phyloP scores from a whole-genome alignment of 176 grass and related monocot species.

The Musa acuminata region DNA sequence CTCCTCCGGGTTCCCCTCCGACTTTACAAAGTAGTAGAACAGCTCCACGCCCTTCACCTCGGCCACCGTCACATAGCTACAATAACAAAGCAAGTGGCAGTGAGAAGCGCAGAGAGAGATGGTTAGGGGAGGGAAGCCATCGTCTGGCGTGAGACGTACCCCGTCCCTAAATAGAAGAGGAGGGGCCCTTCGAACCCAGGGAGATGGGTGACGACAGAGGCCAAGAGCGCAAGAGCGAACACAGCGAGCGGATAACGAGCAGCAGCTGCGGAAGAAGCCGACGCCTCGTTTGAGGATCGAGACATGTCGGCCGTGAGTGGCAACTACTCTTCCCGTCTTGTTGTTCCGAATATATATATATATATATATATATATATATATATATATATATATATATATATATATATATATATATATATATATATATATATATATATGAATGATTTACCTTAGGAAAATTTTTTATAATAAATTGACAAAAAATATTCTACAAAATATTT shows the following conservation, averaged over 20 bases:
- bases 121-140: too few species aligned
- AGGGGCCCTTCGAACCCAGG: constrained; percentile 36
- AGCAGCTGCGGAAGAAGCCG: background rate
- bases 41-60: constrained; percentile 34
- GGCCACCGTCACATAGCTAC: constrained; percentile 39
- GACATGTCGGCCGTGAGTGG: too few species aligned
- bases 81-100: background rate
- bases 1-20: constrained; percentile 32
- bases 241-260: background rate
- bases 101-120: background rate
- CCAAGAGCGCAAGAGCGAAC: background rate
- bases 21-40: constrained; percentile 64
- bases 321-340: too few species aligned
- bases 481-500: too few species aligned
- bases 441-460: too few species aligned
- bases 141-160: constrained; percentile 26
- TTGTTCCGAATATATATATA: too few species aligned
- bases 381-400: too few species aligned
- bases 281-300: too few species aligned
- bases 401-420: too few species aligned
- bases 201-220: constrained; percentile 31
- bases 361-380: too few species aligned
- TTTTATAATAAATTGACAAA: too few species aligned
- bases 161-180: constrained; percentile 51
- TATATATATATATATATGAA: too few species aligned